Evolutionary conservation across 495 filamentous ascomycete genomes (phyloP).

Genomic region (Aspergillus sparsus): DNA sequence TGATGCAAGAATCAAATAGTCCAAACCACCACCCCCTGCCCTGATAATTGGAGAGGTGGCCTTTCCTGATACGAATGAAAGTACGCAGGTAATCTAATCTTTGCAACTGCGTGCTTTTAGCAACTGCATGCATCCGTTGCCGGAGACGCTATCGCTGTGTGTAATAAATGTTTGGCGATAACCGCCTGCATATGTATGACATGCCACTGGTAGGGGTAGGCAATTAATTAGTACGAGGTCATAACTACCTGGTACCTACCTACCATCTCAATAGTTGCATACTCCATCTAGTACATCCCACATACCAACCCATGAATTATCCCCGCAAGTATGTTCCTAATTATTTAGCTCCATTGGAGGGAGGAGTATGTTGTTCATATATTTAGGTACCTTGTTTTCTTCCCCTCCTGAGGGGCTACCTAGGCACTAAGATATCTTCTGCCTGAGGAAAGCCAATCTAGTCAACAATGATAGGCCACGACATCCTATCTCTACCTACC

Average conservation of each 20-base stretch:
- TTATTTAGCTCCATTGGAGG: too few species aligned
- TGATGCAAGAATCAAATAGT: constrained; percentile 19
- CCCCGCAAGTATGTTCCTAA: too few species aligned
- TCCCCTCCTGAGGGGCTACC: too few species aligned
- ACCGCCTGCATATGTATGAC: constrained; percentile 23
- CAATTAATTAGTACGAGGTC: not conserved
- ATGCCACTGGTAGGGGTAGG: constrained; percentile 10
- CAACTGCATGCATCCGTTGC: constrained; percentile 11
- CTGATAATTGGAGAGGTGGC: not conserved
- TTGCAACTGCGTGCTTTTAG: not conserved
- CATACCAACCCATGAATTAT: too few species aligned
- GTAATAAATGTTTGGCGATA: constrained; percentile 18
- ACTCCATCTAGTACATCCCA: not conserved
- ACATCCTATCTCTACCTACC: too few species aligned
- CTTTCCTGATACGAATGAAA: not conserved
- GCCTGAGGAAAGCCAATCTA: too few species aligned
- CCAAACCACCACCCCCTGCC: not conserved
- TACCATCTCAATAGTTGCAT: not conserved
- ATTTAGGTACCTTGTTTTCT: too few species aligned
- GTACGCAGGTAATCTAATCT: constrained; percentile 3
- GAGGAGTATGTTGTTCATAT: too few species aligned
- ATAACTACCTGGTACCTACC: constrained; percentile 2
- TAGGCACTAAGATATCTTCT: too few species aligned
- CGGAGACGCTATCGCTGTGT: constrained; percentile 15
- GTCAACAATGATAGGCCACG: too few species aligned